Evolutionary conservation across 2,329 filamentous ascomycete genomes (phyloP).

Genomic region (Stachybotrys chlorohalonatus): DNA sequence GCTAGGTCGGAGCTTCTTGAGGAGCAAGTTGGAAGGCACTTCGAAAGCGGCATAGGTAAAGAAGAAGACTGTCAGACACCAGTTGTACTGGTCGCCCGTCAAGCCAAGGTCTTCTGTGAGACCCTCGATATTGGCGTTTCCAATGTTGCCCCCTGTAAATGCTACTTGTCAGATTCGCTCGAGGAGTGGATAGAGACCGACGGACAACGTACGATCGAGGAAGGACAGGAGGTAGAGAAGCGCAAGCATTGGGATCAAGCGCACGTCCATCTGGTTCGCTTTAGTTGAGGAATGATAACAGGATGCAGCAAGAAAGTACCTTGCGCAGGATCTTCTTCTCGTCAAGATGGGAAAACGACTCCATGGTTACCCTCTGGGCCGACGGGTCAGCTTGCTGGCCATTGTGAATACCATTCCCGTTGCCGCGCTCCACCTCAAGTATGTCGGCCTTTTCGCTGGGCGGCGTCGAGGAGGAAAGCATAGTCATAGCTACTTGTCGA

Average conservation of each 20-base stretch:
- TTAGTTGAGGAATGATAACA: constrained; percentile 2
- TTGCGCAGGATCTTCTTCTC: constrained; percentile 52
- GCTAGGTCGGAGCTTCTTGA: constrained; percentile 65
- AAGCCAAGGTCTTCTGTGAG: constrained; percentile 46
- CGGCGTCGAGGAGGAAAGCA: constrained; percentile 8
- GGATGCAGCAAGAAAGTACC: constrained; percentile 14
- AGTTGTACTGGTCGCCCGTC: constrained; percentile 61
- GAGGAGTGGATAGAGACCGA: background rate
- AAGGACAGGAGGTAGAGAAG: constrained; percentile 60
- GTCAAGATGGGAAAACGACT: constrained; percentile 16
- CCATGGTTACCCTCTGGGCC: constrained; percentile 10
- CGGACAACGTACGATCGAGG: constrained; percentile 41
- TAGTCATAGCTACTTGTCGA: background rate
- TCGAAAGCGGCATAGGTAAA: constrained; percentile 69
- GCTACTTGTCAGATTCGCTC: background rate
- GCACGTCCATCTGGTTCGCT: constrained; percentile 35
- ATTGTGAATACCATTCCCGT: constrained; percentile 3
- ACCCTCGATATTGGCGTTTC: constrained; percentile 58
- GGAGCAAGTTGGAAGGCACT: constrained; percentile 65
- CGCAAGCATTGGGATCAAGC: constrained; percentile 54
- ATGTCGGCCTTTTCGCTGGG: constrained; percentile 10
- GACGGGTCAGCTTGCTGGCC: constrained; percentile 6
- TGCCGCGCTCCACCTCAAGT: constrained; percentile 12
- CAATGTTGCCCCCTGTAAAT: constrained; percentile 45
- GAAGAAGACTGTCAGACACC: constrained; percentile 65